Base-by-base conservation (phyloP, 176 grass and related monocot genomes). In the Zea luxurians region DNA sequence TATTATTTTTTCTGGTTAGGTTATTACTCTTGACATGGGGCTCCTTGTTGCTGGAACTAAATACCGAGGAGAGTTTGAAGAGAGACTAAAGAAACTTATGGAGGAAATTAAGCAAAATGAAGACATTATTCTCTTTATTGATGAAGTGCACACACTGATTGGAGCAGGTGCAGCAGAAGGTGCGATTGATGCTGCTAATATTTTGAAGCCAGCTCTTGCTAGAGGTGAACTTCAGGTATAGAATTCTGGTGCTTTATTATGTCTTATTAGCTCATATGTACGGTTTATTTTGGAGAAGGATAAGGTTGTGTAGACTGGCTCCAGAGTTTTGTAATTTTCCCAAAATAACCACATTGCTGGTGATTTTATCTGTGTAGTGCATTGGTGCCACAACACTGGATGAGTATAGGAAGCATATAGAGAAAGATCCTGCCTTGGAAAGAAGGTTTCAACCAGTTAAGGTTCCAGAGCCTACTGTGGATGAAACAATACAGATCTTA, bases 1-100 rank as follows among this genome's bases (percentile, higher is more conserved):
- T 62, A 8, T 78, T 21, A 77, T 10, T 37, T 35, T 10, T 0
- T 71, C 13, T 50, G 47, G 6, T 50, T 68, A 97, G 95, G 96
- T 99, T 70, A 99, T 99, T 85, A 99, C 96, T 57, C 92, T 99
- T 78, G 96, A 99, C 82, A 99, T 99, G 96, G 96, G 96, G n/a
- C 91, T 99, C 48, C 96, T 99, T 84, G 96, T 99, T 83, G 96
- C 96, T 79, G 96, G 96, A 63, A 99, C 96, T 60, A 99, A 99
- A 76, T 99, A 99, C 70, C 91, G 96, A 79, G 96, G 96, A 89
- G 96, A 99, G 81, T 99, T 99, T 65, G 96, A 99, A 88, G 96
- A 99, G 83, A 92, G 96, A 70, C 74, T 99, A 47, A 99, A 99
- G 81, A 99, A 99, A 64, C 86, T 99, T 63, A 99, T 99, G 96